Base-by-base conservation (phyloP, 768 basidiomycete species). In the Vararia minispora region DNA sequence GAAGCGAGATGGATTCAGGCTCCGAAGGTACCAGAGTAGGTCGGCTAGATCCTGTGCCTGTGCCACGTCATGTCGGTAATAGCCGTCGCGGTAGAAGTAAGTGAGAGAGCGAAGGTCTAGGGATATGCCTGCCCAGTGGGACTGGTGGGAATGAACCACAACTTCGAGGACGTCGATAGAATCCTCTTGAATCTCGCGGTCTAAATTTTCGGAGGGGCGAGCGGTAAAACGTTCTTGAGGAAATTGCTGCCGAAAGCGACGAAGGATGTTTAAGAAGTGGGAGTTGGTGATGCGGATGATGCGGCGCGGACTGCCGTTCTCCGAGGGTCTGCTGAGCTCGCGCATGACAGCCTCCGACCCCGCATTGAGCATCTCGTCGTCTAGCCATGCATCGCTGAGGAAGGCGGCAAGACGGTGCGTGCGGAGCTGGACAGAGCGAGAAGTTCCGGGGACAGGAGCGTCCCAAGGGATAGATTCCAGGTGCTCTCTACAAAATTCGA, bases 361-460 rank as follows among this genome's bases (percentile, higher is more conserved):
- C 9, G 40, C 40, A 28, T 42, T 29, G 4, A 42, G 5, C 40
- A 42, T 42, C 11, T 42, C 40, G 22, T 42, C 40, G 17, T 42
- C 29, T 14, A 42, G 40, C 40, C 40, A 42, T 5, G 28, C 35
- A 27, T 42, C 22, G 18, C 18, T 13, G 4, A 42, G 35, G 18
- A 42, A 42, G 4, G 13, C 12, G n/a, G 31, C 31, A 16, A 40
- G 30, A 35, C 24, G 18, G 10, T 10, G 11, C 18, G 18, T 35
- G 18, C 7, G 10, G 11, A 35, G 20, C 9, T 10, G 6, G 18
- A 35, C 33, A 22, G 33, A 10, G 7, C 13, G 33, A 10, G 18
- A 17, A 10, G 24, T 10, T 10, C 17, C 22, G 2, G 33, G 7
- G 10, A 35, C 33, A 21, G 33, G 11, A 6, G 7, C 12, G 14